Conservation (phyloP, 176 grass and related monocot species). For the Dactylis glomerata region DNA sequence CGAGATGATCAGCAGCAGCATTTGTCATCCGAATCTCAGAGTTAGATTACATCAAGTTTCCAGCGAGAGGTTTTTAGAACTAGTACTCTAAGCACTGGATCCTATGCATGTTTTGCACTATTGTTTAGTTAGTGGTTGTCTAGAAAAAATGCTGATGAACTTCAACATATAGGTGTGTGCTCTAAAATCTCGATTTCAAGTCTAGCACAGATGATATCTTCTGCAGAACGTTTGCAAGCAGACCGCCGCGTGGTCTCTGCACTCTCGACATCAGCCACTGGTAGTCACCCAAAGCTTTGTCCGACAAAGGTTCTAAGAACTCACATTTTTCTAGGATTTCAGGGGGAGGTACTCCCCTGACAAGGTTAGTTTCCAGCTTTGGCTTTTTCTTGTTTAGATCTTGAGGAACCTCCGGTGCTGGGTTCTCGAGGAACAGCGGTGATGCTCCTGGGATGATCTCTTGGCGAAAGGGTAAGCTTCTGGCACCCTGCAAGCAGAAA, state of each 20-base stretch:
- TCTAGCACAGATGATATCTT: conserved; percentile 29
- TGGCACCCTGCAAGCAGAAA: conserved; percentile 73
- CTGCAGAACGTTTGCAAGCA: conserved; percentile 27
- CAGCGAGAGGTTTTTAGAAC: neutral
- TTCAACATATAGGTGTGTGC: neutral
- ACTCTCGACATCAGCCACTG: conserved; percentile 69
- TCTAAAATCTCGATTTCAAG: conserved; percentile 42
- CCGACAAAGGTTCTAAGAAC: conserved; percentile 82
- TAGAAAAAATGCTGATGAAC: neutral
- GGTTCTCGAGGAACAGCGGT: conserved; percentile 46
- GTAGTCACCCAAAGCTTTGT: conserved; percentile 58
- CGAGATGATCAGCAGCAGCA: neutral
- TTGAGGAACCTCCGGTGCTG: conserved; percentile 34
- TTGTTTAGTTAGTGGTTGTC: neutral
- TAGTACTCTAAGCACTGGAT: neutral
- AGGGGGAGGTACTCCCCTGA: conserved; percentile 55
- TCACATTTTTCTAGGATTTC: conserved; percentile 84
- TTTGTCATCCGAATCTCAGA: neutral
- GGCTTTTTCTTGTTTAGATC: conserved; percentile 51
- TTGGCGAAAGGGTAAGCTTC: conserved; percentile 70
- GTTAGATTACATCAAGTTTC: neutral
- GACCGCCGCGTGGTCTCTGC: conserved; percentile 41
- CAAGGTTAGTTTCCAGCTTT: conserved; percentile 79
- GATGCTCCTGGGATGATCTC: conserved; percentile 72
- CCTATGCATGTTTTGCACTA: neutral